Evolutionary conservation across 2,329 filamentous ascomycete genomes (phyloP).

Genomic region (Parasarocladium wereldwijsianum): DNA sequence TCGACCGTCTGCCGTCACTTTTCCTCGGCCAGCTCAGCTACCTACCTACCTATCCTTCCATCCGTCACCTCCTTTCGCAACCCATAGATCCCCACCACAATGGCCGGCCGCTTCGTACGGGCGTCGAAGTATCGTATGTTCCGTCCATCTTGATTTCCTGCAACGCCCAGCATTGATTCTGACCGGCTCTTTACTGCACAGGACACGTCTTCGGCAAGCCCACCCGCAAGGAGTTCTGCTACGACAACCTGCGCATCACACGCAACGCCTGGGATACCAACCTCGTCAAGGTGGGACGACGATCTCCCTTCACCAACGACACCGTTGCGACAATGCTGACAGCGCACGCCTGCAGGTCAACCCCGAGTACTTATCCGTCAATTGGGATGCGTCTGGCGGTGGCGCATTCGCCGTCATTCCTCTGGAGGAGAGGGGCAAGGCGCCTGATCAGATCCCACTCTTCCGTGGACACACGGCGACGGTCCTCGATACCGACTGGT

Average conservation of each 20-base stretch:
- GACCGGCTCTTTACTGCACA: constrained; percentile 26
- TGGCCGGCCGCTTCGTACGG: constrained; percentile 52
- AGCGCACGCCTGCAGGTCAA: constrained; percentile 51
- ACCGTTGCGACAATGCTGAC: constrained; percentile 7
- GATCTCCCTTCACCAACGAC: neutral
- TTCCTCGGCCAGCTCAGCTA: no score
- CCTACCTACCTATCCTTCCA: no score
- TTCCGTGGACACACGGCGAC: constrained; percentile 93
- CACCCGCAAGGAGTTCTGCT: constrained; percentile 94
- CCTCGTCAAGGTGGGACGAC: constrained; percentile 64
- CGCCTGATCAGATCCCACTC: constrained; percentile 84
- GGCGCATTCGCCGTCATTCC: constrained; percentile 96
- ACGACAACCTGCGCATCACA: constrained; percentile 94
- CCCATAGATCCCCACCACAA: constrained; percentile 18
- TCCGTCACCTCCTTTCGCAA: constrained; percentile 6
- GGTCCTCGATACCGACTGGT: constrained; percentile 96
- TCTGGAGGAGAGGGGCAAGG: constrained; percentile 72
- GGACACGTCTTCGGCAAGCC: constrained; percentile 97
- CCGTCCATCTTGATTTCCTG: constrained; percentile 7
- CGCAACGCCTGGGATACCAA: constrained; percentile 99
- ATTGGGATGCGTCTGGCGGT: constrained; percentile 94
- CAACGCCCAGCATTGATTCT: constrained; percentile 8
- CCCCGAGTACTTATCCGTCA: constrained; percentile 89
- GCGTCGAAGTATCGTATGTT: constrained; percentile 54
- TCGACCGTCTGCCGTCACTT: no score